Percentiles rank a stretch among this genome's conserved stretches.
Evolutionary conservation across 2,329 filamentous ascomycete genomes (phyloP).

Genomic region (Claviceps quebecensis): DNA sequence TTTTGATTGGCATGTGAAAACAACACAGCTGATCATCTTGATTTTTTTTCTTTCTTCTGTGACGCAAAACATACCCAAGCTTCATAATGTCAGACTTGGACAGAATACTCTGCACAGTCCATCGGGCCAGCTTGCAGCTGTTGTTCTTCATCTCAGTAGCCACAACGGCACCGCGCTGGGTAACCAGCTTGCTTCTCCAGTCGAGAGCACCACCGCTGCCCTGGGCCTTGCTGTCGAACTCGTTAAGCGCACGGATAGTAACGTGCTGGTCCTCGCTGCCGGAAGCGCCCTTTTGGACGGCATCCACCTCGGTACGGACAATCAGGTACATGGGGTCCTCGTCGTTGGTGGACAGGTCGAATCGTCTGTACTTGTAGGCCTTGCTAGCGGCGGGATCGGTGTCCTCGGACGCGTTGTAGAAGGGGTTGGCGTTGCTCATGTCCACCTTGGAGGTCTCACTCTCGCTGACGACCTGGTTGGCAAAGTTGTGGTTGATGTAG

Average conservation of each 20-base stretch:
- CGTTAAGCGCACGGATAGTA: conserved; percentile 91
- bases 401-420: conserved; percentile 90
- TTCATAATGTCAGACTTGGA: conserved; percentile 98
- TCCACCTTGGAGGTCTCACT: conserved; percentile 62
- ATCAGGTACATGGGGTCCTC: conserved; percentile 88
- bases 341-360: conserved; percentile 88
- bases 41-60: background rate
- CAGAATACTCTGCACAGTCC: conserved; percentile 93
- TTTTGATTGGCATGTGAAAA: no score
- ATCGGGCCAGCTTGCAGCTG: conserved; percentile 93
- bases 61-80: conserved; percentile 56
- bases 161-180: conserved; percentile 89
- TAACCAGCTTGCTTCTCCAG: conserved; percentile 90
- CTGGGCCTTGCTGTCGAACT: conserved; percentile 97
- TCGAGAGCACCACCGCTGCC: conserved; percentile 89
- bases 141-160: conserved; percentile 99
- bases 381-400: conserved; percentile 89
- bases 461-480: conserved; percentile 86
- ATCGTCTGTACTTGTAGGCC: conserved; percentile 95
- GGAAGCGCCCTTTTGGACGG: conserved; percentile 88
- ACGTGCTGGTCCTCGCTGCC: conserved; percentile 84
- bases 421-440: conserved; percentile 84
- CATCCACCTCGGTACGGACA: conserved; percentile 90
- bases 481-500: conserved; percentile 99
- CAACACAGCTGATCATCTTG: no score